These are phyloP conservation scores for Xerocomellus amylosporus DNA, from an alignment of 768 basidiomycete species.

Conservation along the genomic window DNA sequence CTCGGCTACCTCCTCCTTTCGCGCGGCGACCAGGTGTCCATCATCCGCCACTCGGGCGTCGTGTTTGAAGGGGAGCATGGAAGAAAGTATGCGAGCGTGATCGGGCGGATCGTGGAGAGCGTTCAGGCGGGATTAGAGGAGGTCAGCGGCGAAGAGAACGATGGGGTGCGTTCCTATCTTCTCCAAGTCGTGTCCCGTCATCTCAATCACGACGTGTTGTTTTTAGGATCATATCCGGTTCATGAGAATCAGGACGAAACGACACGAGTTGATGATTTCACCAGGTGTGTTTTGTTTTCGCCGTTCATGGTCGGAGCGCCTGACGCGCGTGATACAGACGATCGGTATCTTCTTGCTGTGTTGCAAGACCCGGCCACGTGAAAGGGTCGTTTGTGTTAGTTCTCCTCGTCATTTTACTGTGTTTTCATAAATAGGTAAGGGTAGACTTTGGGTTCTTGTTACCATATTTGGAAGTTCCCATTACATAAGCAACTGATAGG, in stretches of 20 bases:
- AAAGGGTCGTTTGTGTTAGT: neutral
- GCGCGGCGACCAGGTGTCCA: constrained; percentile 65
- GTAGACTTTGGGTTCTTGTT: too few relatives aligned
- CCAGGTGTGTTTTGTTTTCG: constrained; percentile 58
- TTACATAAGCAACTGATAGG: too few relatives aligned
- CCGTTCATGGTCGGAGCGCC: neutral
- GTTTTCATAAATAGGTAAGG: too few relatives aligned
- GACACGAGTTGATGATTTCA: constrained; percentile 93
- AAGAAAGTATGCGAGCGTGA: constrained; percentile 65
- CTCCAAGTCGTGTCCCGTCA: too few relatives aligned
- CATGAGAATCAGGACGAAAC: constrained; percentile 86
- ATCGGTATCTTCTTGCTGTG: constrained; percentile 79
- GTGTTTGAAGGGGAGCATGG: constrained; percentile 86
- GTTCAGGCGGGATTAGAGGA: constrained; percentile 81
- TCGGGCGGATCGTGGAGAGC: constrained; percentile 72
- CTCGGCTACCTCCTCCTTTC: constrained; percentile 85
- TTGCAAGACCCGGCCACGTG: constrained; percentile 68
- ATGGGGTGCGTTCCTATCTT: constrained; percentile 40
- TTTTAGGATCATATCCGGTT: constrained; percentile 83
- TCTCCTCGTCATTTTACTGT: too few relatives aligned
- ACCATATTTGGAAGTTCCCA: too few relatives aligned
- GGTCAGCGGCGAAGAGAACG: constrained; percentile 60
- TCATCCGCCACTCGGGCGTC: constrained; percentile 82
- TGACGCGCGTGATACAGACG: constrained; percentile 46
- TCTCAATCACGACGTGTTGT: too few relatives aligned